Base-by-base conservation (phyloP, 176 grass and related monocot genomes). In the Otatea glauca region DNA sequence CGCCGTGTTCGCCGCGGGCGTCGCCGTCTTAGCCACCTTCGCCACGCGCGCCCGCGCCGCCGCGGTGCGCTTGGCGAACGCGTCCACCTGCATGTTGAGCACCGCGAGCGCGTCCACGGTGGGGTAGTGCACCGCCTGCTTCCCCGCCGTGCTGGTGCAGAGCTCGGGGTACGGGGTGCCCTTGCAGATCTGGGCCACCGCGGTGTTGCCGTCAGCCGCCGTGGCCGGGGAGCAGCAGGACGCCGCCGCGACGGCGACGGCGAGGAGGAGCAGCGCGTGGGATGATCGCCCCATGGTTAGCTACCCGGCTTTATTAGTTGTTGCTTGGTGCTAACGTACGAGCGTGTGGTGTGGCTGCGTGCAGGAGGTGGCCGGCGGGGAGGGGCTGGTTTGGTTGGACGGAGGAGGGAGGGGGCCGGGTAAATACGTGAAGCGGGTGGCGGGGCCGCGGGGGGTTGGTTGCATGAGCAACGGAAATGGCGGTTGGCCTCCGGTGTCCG, bases 71-170 rank as follows among this genome's bases (percentile, higher is more conserved):
- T 38, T 64, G 0, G 6, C 0, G 48, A 87, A 74, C 17, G 79
- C 79, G n/a, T 86, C 84, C 50, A 87, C 79, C 74, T 86, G 79
- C 88, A 86, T 86, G 47, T 56, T 18, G 21, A 86, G 68, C 74
- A 86, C 88, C 60, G 68, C 17, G 27, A 86, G 5, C 27, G 73
- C 4, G 47, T 78, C 88, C 38, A 83, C 55, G 2, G 4, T 29
- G 2, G 5, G 5, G 78, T 77, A 58, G 38, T 1, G 41, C 66
- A 1, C 12, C 11, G 50, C 16, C 15, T 68, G 79, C 59, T 66
- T 48, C 21, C 84, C 79, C 0, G 84, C 58, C 58, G 74, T 83
- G 10, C 9, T 20, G 5, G 18, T 74, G 84, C 88, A 87, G 29
- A 90, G 38, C 0, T 59, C 84, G 0, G 74, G 84, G 74, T 44